A percentile compares a stretch with the other conserved stretches of the same genome.
Evolutionary conservation across 371 early-diverging fungal species (phyloP).

Genomic region (Blakeslea trispora): DNA sequence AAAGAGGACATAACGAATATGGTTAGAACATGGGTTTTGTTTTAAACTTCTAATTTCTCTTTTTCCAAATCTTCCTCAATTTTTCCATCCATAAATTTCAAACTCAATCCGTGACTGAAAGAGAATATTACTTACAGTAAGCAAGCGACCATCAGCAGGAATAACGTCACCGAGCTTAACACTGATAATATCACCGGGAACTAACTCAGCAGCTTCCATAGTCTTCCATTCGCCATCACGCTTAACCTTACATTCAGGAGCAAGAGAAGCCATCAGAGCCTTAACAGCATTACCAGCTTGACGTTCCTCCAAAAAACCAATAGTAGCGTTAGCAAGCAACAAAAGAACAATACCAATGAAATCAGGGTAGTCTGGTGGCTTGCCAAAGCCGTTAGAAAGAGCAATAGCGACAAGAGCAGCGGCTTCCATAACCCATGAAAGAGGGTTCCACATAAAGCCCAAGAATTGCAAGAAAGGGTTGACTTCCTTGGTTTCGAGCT

Average conservation of each 20-base stretch:
- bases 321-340: conserved; percentile 79
- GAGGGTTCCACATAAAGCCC: conserved; percentile 82
- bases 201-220: conserved; percentile 57
- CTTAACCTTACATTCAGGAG: conserved; percentile 72
- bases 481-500: conserved; percentile 72
- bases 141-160: conserved; percentile 72
- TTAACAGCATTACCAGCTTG: conserved; percentile 77
- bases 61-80: background rate
- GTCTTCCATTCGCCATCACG: conserved; percentile 60
- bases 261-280: conserved; percentile 73
- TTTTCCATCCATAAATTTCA: background rate
- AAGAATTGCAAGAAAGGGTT: conserved; percentile 83
- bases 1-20: conserved; percentile 58
- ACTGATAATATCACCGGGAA: conserved; percentile 76
- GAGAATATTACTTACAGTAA: conserved; percentile 40
- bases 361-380: conserved; percentile 79
- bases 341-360: conserved; percentile 82
- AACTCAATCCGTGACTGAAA: background rate
- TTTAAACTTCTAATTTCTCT: background rate
- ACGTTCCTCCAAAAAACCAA: conserved; percentile 86
- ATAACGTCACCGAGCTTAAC: conserved; percentile 79
- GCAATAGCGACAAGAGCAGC: conserved; percentile 76
- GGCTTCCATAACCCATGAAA: conserved; percentile 81
- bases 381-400: conserved; percentile 64
- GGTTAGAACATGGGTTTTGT: conserved; percentile 17